Base-by-base conservation (phyloP, 2,329 filamentous ascomycete species). In the Diaporthe eres region DNA sequence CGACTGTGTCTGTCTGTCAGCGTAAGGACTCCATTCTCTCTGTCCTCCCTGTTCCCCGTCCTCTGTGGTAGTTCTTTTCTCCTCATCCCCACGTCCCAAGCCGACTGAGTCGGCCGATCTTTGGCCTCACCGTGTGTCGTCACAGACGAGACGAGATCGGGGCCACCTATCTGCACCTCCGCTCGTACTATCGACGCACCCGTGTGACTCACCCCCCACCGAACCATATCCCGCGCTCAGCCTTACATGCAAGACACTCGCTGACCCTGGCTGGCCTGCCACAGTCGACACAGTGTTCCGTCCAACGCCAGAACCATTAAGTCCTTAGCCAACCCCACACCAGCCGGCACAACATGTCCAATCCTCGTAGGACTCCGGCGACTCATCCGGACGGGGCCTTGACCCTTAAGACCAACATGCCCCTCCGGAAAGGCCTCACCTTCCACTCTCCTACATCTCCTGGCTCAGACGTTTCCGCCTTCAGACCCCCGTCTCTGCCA, bases 381-480 rank as follows among this genome's bases (percentile, higher is more conserved):
- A 86, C 85, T 86, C 85, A 84, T 79, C 81, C 84, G 77, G 84
- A 84, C 77, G 82, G 85, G 78, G 84, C 83, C 79, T 81, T 89
- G 79, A 84, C 82, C 77, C 83, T 89, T 85, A 89, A 89, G 83
- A 89, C 87, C 80, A 90, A 87, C 84, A 86, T 89, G 83, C 85
- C 87, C 83, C 89, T 95, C 84, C 90, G 88, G 83, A 95, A 95
- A 87, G 92, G 92, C 81, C 91, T 93, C 73, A 95, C 94, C 80
- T 92, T 91, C 80, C 89, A 91, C 80, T 89, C 89, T 83, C 88
- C 88, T 76, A 82, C 82, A 68, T 84, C 83, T 81, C 83, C 86
- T 76, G 76, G 74, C 55, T 68, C 76, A 77, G 68, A 75, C 49
- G 60, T 57, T 67, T 82, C 84, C 76, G 85, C 86, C 75, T 89